phyloP scores from a whole-genome alignment of 805 yeast genomes.

The Metschnikowia gelsemii region DNA sequence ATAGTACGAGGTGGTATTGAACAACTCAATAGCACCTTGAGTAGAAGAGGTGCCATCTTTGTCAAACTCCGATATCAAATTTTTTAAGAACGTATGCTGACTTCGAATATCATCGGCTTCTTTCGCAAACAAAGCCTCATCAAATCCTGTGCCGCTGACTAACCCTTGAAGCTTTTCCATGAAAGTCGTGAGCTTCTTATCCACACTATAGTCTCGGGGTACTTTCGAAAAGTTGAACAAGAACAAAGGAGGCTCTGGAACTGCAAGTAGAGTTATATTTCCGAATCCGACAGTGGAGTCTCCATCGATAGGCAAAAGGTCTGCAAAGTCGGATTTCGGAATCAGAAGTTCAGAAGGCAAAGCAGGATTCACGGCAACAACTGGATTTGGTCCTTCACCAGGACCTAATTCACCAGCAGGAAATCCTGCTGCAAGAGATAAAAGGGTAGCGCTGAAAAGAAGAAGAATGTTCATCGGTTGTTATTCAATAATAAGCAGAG shows the following conservation, averaged over 20 bases:
- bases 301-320: slow-evolving; percentile 1
- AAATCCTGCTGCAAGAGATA: background rate
- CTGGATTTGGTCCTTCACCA: background rate
- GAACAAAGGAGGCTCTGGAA: slow-evolving; percentile 3
- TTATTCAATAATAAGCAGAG: background rate
- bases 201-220: slow-evolving; percentile 4
- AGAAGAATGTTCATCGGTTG: background rate
- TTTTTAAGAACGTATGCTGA: slow-evolving; percentile 1
- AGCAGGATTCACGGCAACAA: background rate
- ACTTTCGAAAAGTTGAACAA: slow-evolving; percentile 3
- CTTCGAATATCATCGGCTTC: background rate
- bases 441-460: slow-evolving; percentile 1
- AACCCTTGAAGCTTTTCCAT: slow-evolving; percentile 4
- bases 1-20: slow-evolving; percentile 10
- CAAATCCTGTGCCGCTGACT: background rate
- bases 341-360: slow-evolving; percentile 2
- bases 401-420: background rate
- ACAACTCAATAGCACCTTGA: slow-evolving; percentile 6
- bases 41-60: background rate
- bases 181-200: slow-evolving; percentile 1
- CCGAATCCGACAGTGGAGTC: background rate
- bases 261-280: slow-evolving; percentile 5
- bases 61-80: background rate
- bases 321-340: slow-evolving; percentile 4
- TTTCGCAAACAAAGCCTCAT: background rate